Evolutionary conservation across 1,139 yeast species (phyloP), one percentile per base, ranked within the genome.

Genomic region (Protomyces inundatus): DNA sequence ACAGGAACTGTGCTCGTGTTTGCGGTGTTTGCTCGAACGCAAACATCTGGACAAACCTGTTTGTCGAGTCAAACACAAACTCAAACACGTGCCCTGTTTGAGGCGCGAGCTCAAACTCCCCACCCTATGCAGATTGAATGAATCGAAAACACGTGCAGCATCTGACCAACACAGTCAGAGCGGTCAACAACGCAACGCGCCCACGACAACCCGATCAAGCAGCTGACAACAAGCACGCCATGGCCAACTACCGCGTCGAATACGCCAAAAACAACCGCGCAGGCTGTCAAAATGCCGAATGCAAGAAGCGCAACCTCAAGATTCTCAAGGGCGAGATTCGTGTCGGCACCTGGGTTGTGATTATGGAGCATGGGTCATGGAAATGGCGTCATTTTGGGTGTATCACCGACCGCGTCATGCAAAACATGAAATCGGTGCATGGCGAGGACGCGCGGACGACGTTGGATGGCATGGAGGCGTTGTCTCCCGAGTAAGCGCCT

Each of bases 341-440:
- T 9, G 45, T 54, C 14, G 64, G 64, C 30, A 54, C 57, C 32
- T 60, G 64, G 64, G 59, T 60, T 39, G 59, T 45, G 3, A 34
- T 58, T 7, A 32, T 30, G 6, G 64, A 59, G 2, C 36, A 48
- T 30, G 59, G 45, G 9, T 32, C 53, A 12, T 60, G 40, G 42
- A 55, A 54, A 39, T 60, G 64, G 64, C 37, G 64, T 6, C 64
- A 60, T 39, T 54, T 51, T 30, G 64, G 64, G 14, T 60, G 64
- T 32, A 35, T 60, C 39, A 60, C 64, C 5, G 48, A 45, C 6
- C 34, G 45, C 10, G 64, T 60, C 30, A 36, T 60, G 14, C 10
- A 60, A n/a, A 60, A 54, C 36, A 33, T 54, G 54, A 36, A 55
- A 12, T 33, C 33, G 35, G 59, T 45, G 45, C 54, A 46, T 34